Base-by-base conservation (phyloP, 257 asterid species). In the Solanum arcanum region DNA sequence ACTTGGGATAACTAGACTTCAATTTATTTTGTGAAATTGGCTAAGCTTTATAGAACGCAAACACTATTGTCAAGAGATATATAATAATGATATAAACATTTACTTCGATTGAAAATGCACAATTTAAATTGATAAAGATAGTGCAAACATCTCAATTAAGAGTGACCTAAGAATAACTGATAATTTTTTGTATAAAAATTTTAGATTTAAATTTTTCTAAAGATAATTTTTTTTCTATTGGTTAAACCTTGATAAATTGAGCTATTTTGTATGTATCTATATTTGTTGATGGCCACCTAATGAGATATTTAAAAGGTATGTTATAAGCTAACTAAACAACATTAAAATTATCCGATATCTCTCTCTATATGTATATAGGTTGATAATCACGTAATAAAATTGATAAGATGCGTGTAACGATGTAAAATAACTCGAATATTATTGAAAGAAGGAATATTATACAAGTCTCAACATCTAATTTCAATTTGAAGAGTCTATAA, bases 21-120 rank as follows among this genome's bases (percentile, higher is more conserved):
- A 42, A 42, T 76, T 78, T 5, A 81, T 76, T 76, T 76, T 76
- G 83, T 39, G 60, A 76, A 42, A 76, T 76, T n/a, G 83, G 85
- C 20, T 18, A 81, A 81, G 46, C 29, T 49, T 81, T 47, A 29
- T 81, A 16, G 18, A 72, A 49, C 18, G 33, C 66, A 80, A 80
- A 47, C 69, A 29, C 9, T 49, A 49, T 80, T 75, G 31, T 41
- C 59, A 11, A 41, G 85, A 80, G 68, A 78, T 49, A 29, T 46
- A 9, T 16, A 18, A 9, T 10, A 18, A 49, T 23, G 69, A 35
- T 29, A 49, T 12, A 81, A 49, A 18, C 85, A 49, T 31, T 18
- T 81, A 29, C 42, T 81, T 29, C 31, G 7, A 81, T 1, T 49
- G 69, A 81, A 80, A 49, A 49, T 80, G 27, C 18, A 49, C 7